Evolutionary conservation across 2,329 filamentous ascomycete species (phyloP).

Genomic region (Xylogone sp.): DNA sequence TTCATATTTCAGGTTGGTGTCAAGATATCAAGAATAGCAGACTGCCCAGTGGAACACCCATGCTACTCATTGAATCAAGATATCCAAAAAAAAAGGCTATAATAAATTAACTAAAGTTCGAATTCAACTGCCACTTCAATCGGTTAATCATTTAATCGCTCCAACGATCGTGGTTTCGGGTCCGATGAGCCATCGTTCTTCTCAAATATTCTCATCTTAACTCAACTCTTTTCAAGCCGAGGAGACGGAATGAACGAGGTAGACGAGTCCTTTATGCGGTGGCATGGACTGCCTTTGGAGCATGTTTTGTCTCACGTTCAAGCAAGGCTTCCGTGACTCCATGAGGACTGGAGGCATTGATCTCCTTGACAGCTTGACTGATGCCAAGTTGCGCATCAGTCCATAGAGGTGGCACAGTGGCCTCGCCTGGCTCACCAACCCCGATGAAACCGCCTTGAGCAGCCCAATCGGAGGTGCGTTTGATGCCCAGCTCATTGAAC

Average conservation of each 20-base stretch:
- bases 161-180: slow-evolving; percentile 31
- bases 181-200: slow-evolving; percentile 26
- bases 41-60: not conserved
- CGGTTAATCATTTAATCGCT: slow-evolving; percentile 10
- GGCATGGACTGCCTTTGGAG: slow-evolving; percentile 27
- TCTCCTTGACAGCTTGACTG: slow-evolving; percentile 59
- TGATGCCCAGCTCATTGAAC: slow-evolving; percentile 84
- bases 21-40: not conserved
- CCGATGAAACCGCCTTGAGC: slow-evolving; percentile 90
- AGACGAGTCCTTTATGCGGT: slow-evolving; percentile 23
- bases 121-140: not conserved
- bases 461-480: slow-evolving; percentile 90
- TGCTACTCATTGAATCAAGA: not conserved
- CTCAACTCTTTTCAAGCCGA: not conserved
- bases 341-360: slow-evolving; percentile 42
- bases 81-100: not conserved
- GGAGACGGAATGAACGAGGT: not conserved
- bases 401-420: slow-evolving; percentile 74
- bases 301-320: slow-evolving; percentile 45
- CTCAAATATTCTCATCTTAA: not conserved
- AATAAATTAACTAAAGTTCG: not conserved
- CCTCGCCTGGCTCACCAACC: slow-evolving; percentile 69
- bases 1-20: not conserved
- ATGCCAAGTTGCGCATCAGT: slow-evolving; percentile 84
- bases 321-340: slow-evolving; percentile 56